Conservation (phyloP, 805 yeast species). For the Starmerella stellata region DNA sequence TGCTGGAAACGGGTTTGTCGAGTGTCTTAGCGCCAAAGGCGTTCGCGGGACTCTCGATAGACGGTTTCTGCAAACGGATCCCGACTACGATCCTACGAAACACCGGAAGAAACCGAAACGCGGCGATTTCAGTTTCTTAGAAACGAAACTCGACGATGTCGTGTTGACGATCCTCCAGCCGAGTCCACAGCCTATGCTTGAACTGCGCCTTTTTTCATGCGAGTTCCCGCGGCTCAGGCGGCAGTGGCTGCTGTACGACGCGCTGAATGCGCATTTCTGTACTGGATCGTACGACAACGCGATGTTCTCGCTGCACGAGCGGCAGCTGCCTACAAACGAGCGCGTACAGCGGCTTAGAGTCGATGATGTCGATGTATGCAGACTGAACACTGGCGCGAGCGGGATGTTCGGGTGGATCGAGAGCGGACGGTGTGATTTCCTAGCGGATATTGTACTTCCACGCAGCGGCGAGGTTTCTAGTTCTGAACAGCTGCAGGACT, state of each 20-base stretch:
- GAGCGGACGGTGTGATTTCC: slow-evolving; percentile 77
- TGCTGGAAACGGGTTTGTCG: slow-evolving; percentile 71
- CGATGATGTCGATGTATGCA: slow-evolving; percentile 73
- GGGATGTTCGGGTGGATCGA: slow-evolving; percentile 98
- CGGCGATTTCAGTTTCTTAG: slow-evolving; percentile 86
- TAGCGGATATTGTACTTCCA: slow-evolving; percentile 69
- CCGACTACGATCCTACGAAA: slow-evolving; percentile 64
- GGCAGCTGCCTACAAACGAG: slow-evolving; percentile 29
- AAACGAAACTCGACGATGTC: slow-evolving; percentile 67
- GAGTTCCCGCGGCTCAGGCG: slow-evolving; percentile 64
- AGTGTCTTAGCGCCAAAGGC: slow-evolving; percentile 65
- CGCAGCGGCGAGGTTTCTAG: slow-evolving; percentile 41
- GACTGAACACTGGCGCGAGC: slow-evolving; percentile 62
- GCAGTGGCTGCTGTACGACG: slow-evolving; percentile 85
- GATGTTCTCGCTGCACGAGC: slow-evolving; percentile 73
- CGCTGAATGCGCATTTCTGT: slow-evolving; percentile 63
- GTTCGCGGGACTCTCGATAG: slow-evolving; percentile 86
- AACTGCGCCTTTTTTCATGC: slow-evolving; percentile 73
- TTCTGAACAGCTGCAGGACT: slow-evolving; percentile 23
- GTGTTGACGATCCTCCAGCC: slow-evolving; percentile 73
- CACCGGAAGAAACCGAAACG: slow-evolving; percentile 52
- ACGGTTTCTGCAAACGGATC: slow-evolving; percentile 67
- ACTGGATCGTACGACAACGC: slow-evolving; percentile 90
- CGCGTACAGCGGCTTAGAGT: slow-evolving; percentile 54
- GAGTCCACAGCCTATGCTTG: slow-evolving; percentile 57